Conservation (phyloP, 345 rosid genomes). For the Heritiera littoralis region DNA sequence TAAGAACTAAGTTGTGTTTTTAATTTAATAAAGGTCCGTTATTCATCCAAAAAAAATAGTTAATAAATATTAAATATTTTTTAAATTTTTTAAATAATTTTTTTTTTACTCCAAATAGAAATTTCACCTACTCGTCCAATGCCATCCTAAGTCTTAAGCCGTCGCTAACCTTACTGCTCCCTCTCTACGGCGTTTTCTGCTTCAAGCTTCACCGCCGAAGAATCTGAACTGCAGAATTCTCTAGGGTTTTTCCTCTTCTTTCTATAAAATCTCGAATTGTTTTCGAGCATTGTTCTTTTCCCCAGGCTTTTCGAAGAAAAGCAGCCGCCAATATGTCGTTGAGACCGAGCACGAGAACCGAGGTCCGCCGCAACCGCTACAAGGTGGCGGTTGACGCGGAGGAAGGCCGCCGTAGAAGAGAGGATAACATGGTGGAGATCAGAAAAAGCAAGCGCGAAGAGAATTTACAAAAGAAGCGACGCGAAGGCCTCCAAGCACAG, state of each 20-base stretch:
- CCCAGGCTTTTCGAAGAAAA: neutral
- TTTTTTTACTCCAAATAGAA: no score
- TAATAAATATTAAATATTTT: no score
- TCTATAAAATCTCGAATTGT: neutral
- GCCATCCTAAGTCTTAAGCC: neutral
- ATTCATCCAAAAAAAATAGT: no score
- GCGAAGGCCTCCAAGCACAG: conserved; percentile 69
- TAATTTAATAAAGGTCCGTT: no score
- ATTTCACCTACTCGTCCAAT: no score
- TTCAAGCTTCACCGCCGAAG: neutral
- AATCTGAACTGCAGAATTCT: conserved; percentile 1
- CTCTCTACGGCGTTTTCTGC: neutral
- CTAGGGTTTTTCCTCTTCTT: neutral
- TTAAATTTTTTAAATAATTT: no score
- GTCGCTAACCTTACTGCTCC: neutral
- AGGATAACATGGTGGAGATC: conserved; percentile 97
- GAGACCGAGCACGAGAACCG: conserved; percentile 69
- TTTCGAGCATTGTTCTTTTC: neutral
- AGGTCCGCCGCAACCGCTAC: conserved; percentile 75
- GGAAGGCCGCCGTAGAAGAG: conserved; percentile 85
- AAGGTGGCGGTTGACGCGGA: conserved; percentile 90
- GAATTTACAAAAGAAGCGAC: conserved; percentile 88
- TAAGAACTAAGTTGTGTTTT: no score
- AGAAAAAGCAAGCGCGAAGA: conserved; percentile 88
- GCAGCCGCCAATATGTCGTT: conserved; percentile 56